Evolutionary conservation across 2,329 filamentous ascomycete species (phyloP), one percentile per base, ranked within the genome.

Genomic region (Pyrenophora teres): DNA sequence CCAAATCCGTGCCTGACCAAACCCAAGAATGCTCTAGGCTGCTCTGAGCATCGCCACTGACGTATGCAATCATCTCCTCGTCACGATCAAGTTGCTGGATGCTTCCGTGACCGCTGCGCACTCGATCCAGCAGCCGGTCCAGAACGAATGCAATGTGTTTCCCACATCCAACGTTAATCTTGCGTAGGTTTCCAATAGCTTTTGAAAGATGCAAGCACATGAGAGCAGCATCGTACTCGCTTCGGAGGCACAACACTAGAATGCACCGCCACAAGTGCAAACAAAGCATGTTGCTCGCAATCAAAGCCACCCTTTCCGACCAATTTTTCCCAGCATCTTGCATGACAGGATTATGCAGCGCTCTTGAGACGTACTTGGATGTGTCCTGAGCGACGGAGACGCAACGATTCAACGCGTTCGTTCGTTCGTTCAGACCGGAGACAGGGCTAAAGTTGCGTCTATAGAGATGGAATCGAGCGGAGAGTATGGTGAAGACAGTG

Each of bases 221-320:
- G 9, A 87, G 74, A 0, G 93, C 92, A 2, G 86, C 81, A 4
- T 87, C 83, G 67, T 87, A 89, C 44, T 90, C 87, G 36, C 87
- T 87, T 1, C 84, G 83, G 44, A 95, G 84, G 18, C 93, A 83
- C 4, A 97, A 79, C 50, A 97, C 86, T 0, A 97, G 80, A 1
- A 89, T 82, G 66, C 89, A 95, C 18, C 93, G 88, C 84, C 95
- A 97, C 38, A 96, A 81, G 70, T 97, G 94, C 12, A 85, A 86
- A 50, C 90, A 89, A 7, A 95, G 80, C 61, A 93, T 83, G 3
- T 88, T 85, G 1, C 88, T 90, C 3, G 90, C 86, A 9, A 86
- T 84, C 30, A 86, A 83, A 4, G 84, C 81, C 1, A 92, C 78
- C 8, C 83, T 79, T 3, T 81, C 76, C 21, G 82, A 83, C 69